Evolutionary conservation across 257 asterid genomes (phyloP).

Genomic region (Linaria vulgaris): DNA sequence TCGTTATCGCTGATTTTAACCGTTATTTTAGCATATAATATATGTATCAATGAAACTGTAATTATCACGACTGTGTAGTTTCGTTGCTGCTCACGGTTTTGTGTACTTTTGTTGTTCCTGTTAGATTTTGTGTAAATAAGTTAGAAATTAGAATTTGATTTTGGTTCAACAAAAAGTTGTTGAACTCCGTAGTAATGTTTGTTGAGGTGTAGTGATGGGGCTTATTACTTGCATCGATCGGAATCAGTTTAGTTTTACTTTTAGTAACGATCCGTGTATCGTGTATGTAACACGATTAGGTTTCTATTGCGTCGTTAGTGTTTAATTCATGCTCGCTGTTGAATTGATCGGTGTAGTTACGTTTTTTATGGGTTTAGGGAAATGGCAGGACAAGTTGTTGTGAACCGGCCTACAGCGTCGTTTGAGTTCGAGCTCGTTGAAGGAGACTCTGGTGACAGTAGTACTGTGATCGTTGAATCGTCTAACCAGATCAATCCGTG

Average conservation of each 20-base stretch:
- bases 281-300: not conserved
- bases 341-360: not conserved
- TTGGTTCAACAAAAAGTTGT: too few relatives aligned
- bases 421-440: constrained; percentile 83
- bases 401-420: constrained; percentile 39
- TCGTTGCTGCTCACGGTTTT: constrained; percentile 7
- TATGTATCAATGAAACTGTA: not conserved
- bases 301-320: not conserved
- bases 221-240: not conserved
- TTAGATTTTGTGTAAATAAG: constrained; percentile 5
- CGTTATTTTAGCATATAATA: not conserved
- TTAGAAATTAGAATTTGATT: not conserved
- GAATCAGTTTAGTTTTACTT: too few relatives aligned
- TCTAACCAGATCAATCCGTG: constrained; percentile 50
- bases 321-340: not conserved
- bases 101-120: not conserved
- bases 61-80: constrained; percentile 13
- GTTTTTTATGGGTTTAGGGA: constrained; percentile 19
- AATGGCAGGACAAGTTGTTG: constrained; percentile 74
- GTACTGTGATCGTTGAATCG: constrained; percentile 39
- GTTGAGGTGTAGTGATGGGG: not conserved
- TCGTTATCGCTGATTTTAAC: not conserved
- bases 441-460: constrained; percentile 51
- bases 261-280: constrained; percentile 3
- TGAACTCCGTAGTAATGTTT: too few relatives aligned